Evolutionary conservation across 2,329 filamentous ascomycete genomes (phyloP).

Genomic region (Hymenoscyphus occultus): DNA sequence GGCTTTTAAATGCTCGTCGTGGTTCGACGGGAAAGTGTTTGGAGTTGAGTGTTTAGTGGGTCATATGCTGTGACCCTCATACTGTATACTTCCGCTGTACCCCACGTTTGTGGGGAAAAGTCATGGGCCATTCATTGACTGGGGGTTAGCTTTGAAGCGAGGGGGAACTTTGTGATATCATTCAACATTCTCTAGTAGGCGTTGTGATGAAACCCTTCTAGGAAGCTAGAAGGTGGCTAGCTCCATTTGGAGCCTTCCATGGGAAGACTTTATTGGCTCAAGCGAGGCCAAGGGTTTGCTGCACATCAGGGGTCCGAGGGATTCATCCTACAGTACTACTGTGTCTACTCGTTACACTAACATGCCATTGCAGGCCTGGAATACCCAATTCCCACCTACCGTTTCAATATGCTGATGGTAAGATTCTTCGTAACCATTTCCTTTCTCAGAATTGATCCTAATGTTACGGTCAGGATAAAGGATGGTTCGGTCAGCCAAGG

Average conservation of each 20-base stretch:
- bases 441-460: background rate
- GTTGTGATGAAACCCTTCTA: too few relatives aligned
- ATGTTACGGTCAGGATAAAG: background rate
- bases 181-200: background rate
- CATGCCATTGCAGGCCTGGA: background rate
- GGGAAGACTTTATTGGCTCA: background rate
- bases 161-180: background rate
- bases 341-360: background rate
- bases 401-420: background rate
- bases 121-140: background rate
- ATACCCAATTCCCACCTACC: background rate
- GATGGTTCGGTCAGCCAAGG: background rate
- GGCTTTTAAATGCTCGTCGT: background rate
- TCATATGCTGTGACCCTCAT: background rate
- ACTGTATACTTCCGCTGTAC: background rate
- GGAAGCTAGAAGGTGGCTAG: too few relatives aligned
- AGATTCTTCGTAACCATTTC: background rate
- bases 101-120: background rate
- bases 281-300: background rate
- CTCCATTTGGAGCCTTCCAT: too few relatives aligned
- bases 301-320: background rate
- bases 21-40: background rate
- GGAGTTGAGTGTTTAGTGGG: background rate
- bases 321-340: background rate
- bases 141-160: background rate